Base-by-base conservation (phyloP, 1,139 yeast species). In the Kodamaea anthophila region DNA sequence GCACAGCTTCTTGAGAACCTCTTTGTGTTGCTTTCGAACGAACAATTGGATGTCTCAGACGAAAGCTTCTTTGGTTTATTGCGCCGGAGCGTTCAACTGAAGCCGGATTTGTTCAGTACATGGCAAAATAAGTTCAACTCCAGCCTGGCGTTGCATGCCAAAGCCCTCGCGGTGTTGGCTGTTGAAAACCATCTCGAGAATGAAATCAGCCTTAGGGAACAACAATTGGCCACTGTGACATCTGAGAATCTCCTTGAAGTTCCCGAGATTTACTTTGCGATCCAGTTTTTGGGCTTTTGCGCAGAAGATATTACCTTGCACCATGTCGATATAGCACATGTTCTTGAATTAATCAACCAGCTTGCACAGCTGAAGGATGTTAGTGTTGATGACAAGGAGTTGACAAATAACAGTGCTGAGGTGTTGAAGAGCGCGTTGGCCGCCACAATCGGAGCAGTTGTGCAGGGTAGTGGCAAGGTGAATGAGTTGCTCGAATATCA, bases 361-460 rank as follows among this genome's bases (percentile, higher is more conserved):
- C 28, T 30, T 12, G 16, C 30, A 9, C 19, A 20, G 16, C 27
- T 19, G 12, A 23, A 31, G 24, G 15, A 21, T 12, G 19, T 29
- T 6, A 30, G 30, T 28, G 33, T 29, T 15, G 37, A 39, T n/a
- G 42, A 38, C 6, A 38, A 32, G 18, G 38, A 35, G 12, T 33
- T 31, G 29, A 15, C 42, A 60, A 15, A 46, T 4, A 29, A 38
- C 12, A 44, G 42, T 26, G 69, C 70, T 27, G 73, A 65, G 11
- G 49, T 52, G 5, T 49, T 69, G 7, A 62, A 62, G 32, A 39
- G 56, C 13, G 71, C 72, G 5, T 65, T 78, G 1, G 71, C 82
- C 0, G 63, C 65, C 27, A 62, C 82, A 0, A 51, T 77, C 22
- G 82, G 85, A 1, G 61, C 68, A 9, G 47, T 73, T 16, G 61